Evolutionary conservation across 129 eudicot genomes (phyloP).

Genomic region (Centella asiatica): DNA sequence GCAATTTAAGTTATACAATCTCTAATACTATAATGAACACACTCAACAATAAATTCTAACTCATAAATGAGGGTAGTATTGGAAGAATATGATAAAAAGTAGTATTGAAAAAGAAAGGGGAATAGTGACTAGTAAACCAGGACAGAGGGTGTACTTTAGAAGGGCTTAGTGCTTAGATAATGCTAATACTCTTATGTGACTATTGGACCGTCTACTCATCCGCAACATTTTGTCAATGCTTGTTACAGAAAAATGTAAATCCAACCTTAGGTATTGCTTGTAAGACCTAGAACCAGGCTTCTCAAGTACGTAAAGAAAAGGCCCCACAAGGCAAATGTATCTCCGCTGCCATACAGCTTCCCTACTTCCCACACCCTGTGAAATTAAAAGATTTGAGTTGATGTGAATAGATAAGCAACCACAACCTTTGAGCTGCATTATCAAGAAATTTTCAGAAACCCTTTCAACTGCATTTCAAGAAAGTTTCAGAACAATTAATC

Average conservation of each 20-base stretch:
- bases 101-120: too few species aligned
- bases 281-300: conserved; percentile 73
- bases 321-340: conserved; percentile 89
- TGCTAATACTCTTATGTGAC: too few species aligned
- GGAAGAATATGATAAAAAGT: too few species aligned
- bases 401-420: conserved; percentile 8
- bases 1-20: too few species aligned
- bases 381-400: conserved; percentile 9
- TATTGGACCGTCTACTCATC: too few species aligned
- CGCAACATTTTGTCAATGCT: not conserved
- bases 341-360: conserved; percentile 97
- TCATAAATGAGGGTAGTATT: too few species aligned
- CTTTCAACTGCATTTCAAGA: not conserved
- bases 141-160: too few species aligned
- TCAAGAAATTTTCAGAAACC: not conserved
- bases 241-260: not conserved
- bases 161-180: too few species aligned
- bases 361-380: conserved; percentile 87
- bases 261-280: conserved; percentile 77
- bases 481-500: not conserved
- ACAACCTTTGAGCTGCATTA: not conserved
- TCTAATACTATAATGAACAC: too few species aligned
- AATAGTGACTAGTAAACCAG: too few species aligned
- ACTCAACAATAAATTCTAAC: too few species aligned
- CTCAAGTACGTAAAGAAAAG: conserved; percentile 78